A percentile compares a stretch with the other conserved stretches of the same genome.
phyloP scores from a whole-genome alignment of 2,329 filamentous ascomycete species.

The Coniochaeta sp. region DNA sequence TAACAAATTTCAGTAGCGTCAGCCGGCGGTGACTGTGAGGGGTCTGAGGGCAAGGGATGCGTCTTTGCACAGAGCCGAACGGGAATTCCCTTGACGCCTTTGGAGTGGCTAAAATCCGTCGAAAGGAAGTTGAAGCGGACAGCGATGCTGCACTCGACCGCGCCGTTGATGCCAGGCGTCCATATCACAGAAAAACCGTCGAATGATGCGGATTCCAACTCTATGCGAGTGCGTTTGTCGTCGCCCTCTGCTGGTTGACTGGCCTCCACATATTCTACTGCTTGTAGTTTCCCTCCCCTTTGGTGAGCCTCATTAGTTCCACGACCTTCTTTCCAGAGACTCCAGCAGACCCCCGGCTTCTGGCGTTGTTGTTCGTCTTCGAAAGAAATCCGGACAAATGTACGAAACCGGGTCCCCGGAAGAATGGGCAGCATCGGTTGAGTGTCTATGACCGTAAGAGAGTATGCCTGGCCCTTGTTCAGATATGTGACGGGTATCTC shows the following conservation, averaged over 20 bases:
- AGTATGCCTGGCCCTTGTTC: constrained; percentile 95
- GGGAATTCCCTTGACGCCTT: constrained; percentile 95
- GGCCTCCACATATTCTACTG: constrained; percentile 83
- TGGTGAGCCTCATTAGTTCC: constrained; percentile 96
- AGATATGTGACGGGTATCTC: constrained; percentile 97
- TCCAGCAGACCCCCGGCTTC: constrained; percentile 66
- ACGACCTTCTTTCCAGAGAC: constrained; percentile 85
- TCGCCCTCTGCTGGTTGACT: constrained; percentile 52
- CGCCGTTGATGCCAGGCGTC: constrained; percentile 64
- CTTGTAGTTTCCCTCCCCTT: constrained; percentile 82
- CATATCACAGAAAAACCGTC: constrained; percentile 91
- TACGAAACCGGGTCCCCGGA: constrained; percentile 69
- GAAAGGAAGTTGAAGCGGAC: constrained; percentile 98
- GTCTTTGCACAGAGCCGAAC: constrained; percentile 92
- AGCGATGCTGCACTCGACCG: constrained; percentile 73
- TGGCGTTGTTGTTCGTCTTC: constrained; percentile 90
- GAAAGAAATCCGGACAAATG: constrained; percentile 90
- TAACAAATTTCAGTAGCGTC: constrained; percentile 69
- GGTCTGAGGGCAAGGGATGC: constrained; percentile 50
- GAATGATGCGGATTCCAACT: constrained; percentile 73
- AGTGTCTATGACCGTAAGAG: constrained; percentile 76
- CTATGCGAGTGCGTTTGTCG: constrained; percentile 59
- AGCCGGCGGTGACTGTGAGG: constrained; percentile 37
- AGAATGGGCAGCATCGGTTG: constrained; percentile 49
- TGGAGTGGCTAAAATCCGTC: constrained; percentile 97